phyloP scores from a whole-genome alignment of 345 rosid genomes.

The Sonneratia alba region DNA sequence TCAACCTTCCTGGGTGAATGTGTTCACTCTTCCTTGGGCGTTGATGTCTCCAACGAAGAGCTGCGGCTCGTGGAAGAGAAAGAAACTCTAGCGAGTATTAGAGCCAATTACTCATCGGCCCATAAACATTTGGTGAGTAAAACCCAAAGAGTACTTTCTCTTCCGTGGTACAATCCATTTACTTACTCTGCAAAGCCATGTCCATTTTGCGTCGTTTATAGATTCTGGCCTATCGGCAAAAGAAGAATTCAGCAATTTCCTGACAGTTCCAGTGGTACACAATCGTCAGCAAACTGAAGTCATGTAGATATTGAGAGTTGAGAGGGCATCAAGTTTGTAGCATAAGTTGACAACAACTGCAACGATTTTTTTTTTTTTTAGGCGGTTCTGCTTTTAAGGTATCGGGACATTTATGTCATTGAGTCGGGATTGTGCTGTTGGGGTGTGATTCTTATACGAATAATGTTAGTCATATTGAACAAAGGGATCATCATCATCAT shows the following conservation, averaged over 20 bases:
- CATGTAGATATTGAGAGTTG: not conserved
- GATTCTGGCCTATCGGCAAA: conserved; percentile 39
- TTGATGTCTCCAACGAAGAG: conserved; percentile 6
- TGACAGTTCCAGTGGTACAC: conserved; percentile 5
- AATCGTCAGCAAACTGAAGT: not conserved
- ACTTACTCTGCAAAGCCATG: not conserved
- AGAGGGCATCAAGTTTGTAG: not conserved
- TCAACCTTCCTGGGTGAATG: not conserved
- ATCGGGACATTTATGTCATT: not conserved
- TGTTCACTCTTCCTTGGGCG: not conserved
- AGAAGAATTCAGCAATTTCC: conserved; percentile 13
- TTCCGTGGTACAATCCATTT: not conserved
- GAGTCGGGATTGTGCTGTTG: not conserved
- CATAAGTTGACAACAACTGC: not conserved
- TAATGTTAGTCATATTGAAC: not conserved
- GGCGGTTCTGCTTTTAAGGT: not conserved
- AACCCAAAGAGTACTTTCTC: not conserved
- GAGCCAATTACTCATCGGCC: conserved; percentile 17
- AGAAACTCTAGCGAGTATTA: conserved; percentile 37
- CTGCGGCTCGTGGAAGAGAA: conserved; percentile 40
- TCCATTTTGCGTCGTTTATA: conserved; percentile 6
- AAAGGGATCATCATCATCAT: not conserved
- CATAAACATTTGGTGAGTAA: conserved; percentile 21
- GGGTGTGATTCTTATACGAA: not conserved
- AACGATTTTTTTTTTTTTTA: not conserved